Base-by-base conservation (phyloP, 164 flowering plant species). In the Hamamelis virginiana region DNA sequence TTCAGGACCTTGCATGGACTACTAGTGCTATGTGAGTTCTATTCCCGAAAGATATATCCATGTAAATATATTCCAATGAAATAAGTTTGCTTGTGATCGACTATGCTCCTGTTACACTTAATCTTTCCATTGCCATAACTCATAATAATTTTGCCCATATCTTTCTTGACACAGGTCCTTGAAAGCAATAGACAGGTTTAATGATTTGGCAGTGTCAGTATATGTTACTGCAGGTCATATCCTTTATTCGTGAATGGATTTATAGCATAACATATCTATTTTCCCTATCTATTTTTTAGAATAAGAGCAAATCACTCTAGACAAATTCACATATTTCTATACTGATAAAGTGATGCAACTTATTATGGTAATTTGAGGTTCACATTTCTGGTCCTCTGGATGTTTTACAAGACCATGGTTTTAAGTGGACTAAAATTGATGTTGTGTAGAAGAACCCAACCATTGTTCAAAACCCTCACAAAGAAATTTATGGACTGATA, bases 151-250 rank as follows among this genome's bases (percentile, higher is more conserved):
- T 33, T 33, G 2, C 41, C 48, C 26, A 43, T 60, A 33, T 25
- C 19, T 33, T 61, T 73, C 28, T 69, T 56, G 23, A 59, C 77
- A 56, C 89, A 95, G 99, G 98, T 96, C 85, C 80, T 75, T 90
- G 80, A 96, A 96, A 79, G 78, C 90, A 65, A 80, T 96, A 66
- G 98, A 96, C 80, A 84, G 92, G 77, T 96, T 91, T 75, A 90
- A 90, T 69, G 96, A 92, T 77, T 72, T 96, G 84, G 94, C 86
- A 75, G 98, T 93, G 26, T 91, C 98, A 0, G 96, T 91, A 8
- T 96, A 92, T 74, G 97, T 92, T 48, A 91, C 99, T 55, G 99
- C 97, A 27, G 98, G 98, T 81, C 96, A 94, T 91, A 94, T 94
- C 98, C 98, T 91, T 75, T 55, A 56, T 62, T 48, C 5, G 57